Evolutionary conservation across 2,329 filamentous ascomycete genomes (phyloP).

Genomic region (Gyromitra esculenta): DNA sequence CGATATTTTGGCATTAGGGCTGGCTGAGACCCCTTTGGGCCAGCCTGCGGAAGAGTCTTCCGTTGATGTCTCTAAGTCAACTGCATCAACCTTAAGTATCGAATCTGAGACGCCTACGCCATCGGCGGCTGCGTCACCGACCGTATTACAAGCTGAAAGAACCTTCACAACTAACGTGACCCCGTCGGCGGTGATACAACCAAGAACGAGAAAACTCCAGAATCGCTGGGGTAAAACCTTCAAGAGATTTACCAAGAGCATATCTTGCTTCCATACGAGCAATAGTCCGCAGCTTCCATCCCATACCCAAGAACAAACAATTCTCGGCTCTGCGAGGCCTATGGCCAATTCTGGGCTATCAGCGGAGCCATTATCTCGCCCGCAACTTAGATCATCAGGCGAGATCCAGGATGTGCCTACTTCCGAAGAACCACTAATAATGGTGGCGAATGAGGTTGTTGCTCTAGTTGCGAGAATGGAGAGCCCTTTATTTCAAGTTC

Average conservation of each 20-base stretch:
- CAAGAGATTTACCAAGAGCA: not conserved
- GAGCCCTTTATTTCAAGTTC: conserved; percentile 32
- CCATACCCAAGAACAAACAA: not conserved
- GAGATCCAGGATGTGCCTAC: conserved; percentile 21
- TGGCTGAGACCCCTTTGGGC: not conserved
- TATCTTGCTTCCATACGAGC: conserved; percentile 13
- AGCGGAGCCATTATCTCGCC: not conserved
- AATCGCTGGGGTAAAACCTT: conserved; percentile 5
- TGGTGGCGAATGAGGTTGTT: conserved; percentile 20
- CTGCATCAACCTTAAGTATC: not conserved
- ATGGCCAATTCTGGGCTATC: no score
- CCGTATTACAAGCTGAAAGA: no score
- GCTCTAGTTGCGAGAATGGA: conserved; percentile 16
- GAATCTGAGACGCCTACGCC: not conserved
- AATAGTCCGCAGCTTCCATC: not conserved
- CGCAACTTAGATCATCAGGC: conserved; percentile 10
- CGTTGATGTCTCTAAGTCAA: not conserved
- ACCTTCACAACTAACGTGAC: not conserved
- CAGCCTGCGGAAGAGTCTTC: not conserved
- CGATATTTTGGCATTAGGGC: not conserved
- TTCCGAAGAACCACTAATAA: conserved; percentile 17
- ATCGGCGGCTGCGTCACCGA: not conserved
- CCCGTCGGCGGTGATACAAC: not conserved
- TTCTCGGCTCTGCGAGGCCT: not conserved
- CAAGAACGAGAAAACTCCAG: not conserved